Evolutionary conservation across 371 early-diverging fungal species (phyloP).

Genomic region (Mortierella sp.): DNA sequence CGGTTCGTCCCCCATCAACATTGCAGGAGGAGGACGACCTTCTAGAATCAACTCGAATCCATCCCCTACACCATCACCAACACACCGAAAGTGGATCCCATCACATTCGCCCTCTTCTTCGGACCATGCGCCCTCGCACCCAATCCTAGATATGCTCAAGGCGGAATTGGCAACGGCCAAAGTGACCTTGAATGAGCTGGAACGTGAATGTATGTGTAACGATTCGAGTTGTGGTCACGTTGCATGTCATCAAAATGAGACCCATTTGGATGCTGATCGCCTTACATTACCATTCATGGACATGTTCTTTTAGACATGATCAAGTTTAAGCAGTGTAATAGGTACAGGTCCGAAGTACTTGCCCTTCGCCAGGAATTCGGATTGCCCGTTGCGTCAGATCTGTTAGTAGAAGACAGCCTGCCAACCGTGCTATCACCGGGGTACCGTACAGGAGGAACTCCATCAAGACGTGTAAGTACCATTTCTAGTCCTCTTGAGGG

Average conservation of each 20-base stretch:
- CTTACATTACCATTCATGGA: no score
- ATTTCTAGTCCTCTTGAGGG: not conserved
- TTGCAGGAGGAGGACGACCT: conserved; percentile 37
- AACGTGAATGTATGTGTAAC: conserved; percentile 80
- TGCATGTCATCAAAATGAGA: no score
- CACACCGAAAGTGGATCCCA: conserved; percentile 64
- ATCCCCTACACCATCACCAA: conserved; percentile 54
- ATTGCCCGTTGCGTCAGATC: conserved; percentile 63
- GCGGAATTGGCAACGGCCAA: conserved; percentile 74
- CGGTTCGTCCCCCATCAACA: conserved; percentile 48
- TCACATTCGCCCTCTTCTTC: conserved; percentile 60
- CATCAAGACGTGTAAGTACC: conserved; percentile 35
- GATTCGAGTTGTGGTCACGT: no score
- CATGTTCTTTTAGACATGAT: conserved; percentile 59
- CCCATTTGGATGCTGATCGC: no score
- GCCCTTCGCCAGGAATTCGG: conserved; percentile 73
- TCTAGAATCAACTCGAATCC: conserved; percentile 50
- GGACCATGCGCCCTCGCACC: conserved; percentile 58
- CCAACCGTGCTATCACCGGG: conserved; percentile 43
- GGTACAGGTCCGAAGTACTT: conserved; percentile 75
- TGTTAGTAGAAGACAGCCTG: conserved; percentile 60
- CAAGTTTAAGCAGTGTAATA: conserved; percentile 76
- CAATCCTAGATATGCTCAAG: conserved; percentile 73
- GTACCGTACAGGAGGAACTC: conserved; percentile 41
- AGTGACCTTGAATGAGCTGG: conserved; percentile 71